These are phyloP conservation scores for Fusarium sublunatum DNA, from an alignment of 2,329 filamentous ascomycete genomes.

Conservation along the genomic window DNA sequence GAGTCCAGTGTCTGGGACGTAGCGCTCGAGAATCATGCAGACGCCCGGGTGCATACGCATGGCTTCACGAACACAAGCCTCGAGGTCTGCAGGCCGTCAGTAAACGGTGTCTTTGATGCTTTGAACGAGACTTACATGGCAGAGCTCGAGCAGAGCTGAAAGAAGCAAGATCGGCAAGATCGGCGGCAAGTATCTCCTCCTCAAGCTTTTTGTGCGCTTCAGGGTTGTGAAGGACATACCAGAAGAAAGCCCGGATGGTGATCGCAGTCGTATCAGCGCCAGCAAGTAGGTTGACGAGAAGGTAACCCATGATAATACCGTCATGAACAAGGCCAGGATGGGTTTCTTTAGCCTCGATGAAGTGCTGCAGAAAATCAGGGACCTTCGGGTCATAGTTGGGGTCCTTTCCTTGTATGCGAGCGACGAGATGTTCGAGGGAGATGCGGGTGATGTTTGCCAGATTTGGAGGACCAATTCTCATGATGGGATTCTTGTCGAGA, in stretches of 20 bases:
- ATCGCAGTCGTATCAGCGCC: slow-evolving; percentile 54
- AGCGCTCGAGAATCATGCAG: slow-evolving; percentile 58
- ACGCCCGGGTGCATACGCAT: slow-evolving; percentile 60
- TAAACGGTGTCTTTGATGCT: no score
- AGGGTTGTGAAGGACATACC: slow-evolving; percentile 52
- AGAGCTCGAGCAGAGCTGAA: slow-evolving; percentile 31
- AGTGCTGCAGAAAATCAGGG: slow-evolving; percentile 51
- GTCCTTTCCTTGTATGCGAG: slow-evolving; percentile 38
- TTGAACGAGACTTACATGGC: slow-evolving; percentile 17
- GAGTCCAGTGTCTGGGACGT: slow-evolving; percentile 56
- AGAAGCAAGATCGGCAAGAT: slow-evolving; percentile 22
- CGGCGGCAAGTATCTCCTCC: slow-evolving; percentile 20
- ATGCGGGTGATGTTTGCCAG: slow-evolving; percentile 37
- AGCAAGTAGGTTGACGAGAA: slow-evolving; percentile 50
- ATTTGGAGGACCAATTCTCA: slow-evolving; percentile 42
- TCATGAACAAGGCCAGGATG: slow-evolving; percentile 53
- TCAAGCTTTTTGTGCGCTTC: slow-evolving; percentile 39
- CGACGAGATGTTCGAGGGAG: slow-evolving; percentile 29
- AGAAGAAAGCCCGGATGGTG: slow-evolving; percentile 52
- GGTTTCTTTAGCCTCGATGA: slow-evolving; percentile 50
- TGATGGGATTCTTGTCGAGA: slow-evolving; percentile 47
- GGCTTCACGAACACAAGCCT: slow-evolving; percentile 61
- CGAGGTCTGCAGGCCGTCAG: slow-evolving; percentile 46
- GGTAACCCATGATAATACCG: slow-evolving; percentile 51
- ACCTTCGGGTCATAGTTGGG: slow-evolving; percentile 33